phyloP scores from a whole-genome alignment of 2,329 filamentous ascomycete species.

The Verticillium nubilum region DNA sequence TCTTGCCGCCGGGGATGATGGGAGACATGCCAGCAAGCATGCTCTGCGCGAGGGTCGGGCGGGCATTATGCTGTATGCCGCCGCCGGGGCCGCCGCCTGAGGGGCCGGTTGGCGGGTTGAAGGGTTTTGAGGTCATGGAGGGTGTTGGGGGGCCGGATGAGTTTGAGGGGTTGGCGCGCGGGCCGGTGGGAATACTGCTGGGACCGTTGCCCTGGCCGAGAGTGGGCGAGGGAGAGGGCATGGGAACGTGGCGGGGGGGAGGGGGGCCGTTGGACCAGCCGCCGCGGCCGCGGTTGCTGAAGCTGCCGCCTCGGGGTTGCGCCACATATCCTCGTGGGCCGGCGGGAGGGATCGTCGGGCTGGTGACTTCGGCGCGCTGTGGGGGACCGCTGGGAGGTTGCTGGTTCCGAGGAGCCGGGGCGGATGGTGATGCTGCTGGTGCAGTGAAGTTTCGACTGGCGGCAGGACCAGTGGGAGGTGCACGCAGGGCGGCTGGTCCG shows the following conservation, averaged over 20 bases:
- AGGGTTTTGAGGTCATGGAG: conserved; percentile 31
- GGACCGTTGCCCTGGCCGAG: conserved; percentile 23
- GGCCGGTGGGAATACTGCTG: conserved; percentile 42
- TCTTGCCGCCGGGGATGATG: conserved; percentile 48
- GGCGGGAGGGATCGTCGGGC: conserved; percentile 44
- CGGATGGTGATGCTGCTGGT: conserved; percentile 28
- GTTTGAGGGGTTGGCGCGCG: conserved; percentile 29
- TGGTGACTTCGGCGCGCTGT: conserved; percentile 32
- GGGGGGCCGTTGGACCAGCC: conserved; percentile 29
- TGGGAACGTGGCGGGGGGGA: conserved; percentile 19
- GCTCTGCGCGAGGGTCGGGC: conserved; percentile 45
- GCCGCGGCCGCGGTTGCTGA: conserved; percentile 37
- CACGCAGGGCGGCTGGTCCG: conserved; percentile 47
- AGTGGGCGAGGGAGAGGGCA: conserved; percentile 29
- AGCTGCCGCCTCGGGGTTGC: conserved; percentile 35
- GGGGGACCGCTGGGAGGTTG: conserved; percentile 25
- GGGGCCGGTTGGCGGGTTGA: conserved; percentile 54
- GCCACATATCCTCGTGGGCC: conserved; percentile 50
- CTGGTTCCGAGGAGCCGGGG: conserved; percentile 25
- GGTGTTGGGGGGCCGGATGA: conserved; percentile 16
- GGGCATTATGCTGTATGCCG: conserved; percentile 13
- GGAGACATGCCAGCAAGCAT: conserved; percentile 45
- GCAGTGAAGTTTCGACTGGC: conserved; percentile 30
- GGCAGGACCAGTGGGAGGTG: conserved; percentile 41
- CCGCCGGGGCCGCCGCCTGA: conserved; percentile 29